phyloP scores from a whole-genome alignment of 257 asterid species.

The Solanum medicagineum region DNA sequence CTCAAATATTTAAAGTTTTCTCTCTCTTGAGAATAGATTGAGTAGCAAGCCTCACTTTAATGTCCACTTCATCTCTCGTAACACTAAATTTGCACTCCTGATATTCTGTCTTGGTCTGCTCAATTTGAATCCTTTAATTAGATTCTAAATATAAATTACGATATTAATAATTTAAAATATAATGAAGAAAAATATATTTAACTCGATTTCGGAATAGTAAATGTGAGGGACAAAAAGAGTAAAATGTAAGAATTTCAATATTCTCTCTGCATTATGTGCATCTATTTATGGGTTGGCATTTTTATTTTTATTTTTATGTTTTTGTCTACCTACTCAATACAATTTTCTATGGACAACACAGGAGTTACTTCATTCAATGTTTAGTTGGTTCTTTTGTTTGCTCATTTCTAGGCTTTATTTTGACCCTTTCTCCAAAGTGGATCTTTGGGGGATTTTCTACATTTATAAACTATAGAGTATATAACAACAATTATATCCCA shows the following conservation, averaged over 20 bases:
- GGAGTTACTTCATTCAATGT: not conserved
- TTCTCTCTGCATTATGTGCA: not conserved
- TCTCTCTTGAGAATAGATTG: too few species aligned
- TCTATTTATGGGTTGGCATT: not conserved
- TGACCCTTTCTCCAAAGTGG: not conserved
- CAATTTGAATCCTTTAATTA: too few species aligned
- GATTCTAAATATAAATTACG: too few species aligned
- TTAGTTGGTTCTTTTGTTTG: not conserved
- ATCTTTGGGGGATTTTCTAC: not conserved
- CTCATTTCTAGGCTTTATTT: slow-evolving; percentile 7
- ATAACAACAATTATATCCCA: not conserved
- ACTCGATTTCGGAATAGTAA: not conserved
- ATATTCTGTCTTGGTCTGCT: too few species aligned
- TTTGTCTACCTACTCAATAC: not conserved
- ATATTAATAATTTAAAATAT: too few species aligned
- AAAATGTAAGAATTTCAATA: not conserved
- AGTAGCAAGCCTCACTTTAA: too few species aligned
- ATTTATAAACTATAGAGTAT: not conserved
- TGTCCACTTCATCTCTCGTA: too few species aligned
- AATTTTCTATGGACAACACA: not conserved
- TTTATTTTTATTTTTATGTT: not conserved
- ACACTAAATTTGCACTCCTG: too few species aligned
- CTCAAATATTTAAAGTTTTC: too few species aligned
- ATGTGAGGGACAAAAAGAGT: not conserved
- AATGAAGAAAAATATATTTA: not conserved